Evolutionary conservation across 2,329 filamentous ascomycete genomes (phyloP).

Genomic region (Alternaria hordeiaustralica): DNA sequence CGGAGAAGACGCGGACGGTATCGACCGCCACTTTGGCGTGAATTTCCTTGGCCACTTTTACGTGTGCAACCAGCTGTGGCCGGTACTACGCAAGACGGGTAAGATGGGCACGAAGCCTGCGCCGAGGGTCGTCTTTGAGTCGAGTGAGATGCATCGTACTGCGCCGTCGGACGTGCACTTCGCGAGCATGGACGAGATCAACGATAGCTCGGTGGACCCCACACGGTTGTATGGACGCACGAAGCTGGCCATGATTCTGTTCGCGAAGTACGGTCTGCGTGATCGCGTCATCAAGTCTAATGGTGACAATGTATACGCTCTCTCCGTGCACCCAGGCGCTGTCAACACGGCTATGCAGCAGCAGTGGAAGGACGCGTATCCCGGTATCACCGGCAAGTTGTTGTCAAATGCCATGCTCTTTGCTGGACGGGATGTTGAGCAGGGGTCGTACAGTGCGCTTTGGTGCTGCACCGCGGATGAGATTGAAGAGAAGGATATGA

Average conservation of each 20-base stretch:
- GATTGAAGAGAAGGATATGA: constrained; percentile 52
- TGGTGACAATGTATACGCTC: constrained; percentile 50
- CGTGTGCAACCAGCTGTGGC: not conserved
- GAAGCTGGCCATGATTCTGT: constrained; percentile 54
- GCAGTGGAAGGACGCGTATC: constrained; percentile 57
- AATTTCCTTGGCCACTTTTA: not conserved
- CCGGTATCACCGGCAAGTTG: constrained; percentile 50
- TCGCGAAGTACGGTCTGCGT: constrained; percentile 52
- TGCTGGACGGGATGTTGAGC: constrained; percentile 48
- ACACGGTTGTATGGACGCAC: constrained; percentile 51
- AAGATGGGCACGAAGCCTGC: constrained; percentile 26
- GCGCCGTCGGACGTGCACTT: constrained; percentile 51
- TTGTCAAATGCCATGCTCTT: constrained; percentile 46
- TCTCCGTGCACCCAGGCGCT: constrained; percentile 52
- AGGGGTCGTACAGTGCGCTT: constrained; percentile 54
- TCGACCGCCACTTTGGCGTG: not conserved
- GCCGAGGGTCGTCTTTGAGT: constrained; percentile 52
- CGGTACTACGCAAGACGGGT: not conserved
- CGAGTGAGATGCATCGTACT: constrained; percentile 50
- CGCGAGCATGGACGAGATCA: constrained; percentile 52
- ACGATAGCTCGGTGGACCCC: constrained; percentile 44
- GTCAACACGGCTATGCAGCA: constrained; percentile 55
- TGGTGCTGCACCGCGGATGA: constrained; percentile 50
- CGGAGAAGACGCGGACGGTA: not conserved
- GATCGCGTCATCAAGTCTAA: constrained; percentile 54